These are phyloP conservation scores for Rosa chinensis DNA, from an alignment of 306 rosid genomes.

Conservation along the genomic window DNA sequence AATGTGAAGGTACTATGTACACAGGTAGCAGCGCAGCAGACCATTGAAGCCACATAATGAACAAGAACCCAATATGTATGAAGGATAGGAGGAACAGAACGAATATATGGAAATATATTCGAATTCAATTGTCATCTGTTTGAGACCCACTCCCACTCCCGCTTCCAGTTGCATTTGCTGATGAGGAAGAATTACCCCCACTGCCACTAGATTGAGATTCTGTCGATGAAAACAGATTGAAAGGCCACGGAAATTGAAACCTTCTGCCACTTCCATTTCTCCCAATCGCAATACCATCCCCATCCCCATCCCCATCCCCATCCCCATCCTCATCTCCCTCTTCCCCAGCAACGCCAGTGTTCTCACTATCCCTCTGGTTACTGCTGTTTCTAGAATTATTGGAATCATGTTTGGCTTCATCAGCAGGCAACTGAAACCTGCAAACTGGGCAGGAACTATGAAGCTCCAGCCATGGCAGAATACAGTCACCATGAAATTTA, in stretches of 20 bases:
- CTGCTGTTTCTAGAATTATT: conserved; percentile 39
- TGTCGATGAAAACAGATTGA: conserved; percentile 58
- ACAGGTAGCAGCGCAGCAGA: conserved; percentile 22
- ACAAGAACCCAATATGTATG: conserved; percentile 14
- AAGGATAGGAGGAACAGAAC: conserved; percentile 2
- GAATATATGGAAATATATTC: not conserved
- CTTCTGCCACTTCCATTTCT: conserved; percentile 54
- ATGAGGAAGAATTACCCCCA: conserved; percentile 43
- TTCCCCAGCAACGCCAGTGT: conserved; percentile 23
- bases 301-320: conserved; percentile 26
- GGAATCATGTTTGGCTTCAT: conserved; percentile 54
- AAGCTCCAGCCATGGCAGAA: conserved; percentile 81
- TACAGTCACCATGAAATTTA: conserved; percentile 64
- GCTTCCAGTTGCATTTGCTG: conserved; percentile 31
- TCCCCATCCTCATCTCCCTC: conserved; percentile 31
- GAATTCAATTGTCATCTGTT: conserved; percentile 46
- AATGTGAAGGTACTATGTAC: conserved; percentile 46
- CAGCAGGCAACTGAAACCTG: conserved; percentile 61
- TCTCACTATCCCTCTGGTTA: conserved; percentile 34
- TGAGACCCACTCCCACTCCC: conserved; percentile 36
- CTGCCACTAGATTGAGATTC: conserved; percentile 33
- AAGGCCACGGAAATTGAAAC: conserved; percentile 78
- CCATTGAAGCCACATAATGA: conserved; percentile 15
- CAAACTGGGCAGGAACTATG: conserved; percentile 89
- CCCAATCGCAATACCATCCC: conserved; percentile 28